These are phyloP conservation scores for Wickerhamomyces chambardii DNA, from an alignment of 805 yeast species.

Conservation along the genomic window DNA sequence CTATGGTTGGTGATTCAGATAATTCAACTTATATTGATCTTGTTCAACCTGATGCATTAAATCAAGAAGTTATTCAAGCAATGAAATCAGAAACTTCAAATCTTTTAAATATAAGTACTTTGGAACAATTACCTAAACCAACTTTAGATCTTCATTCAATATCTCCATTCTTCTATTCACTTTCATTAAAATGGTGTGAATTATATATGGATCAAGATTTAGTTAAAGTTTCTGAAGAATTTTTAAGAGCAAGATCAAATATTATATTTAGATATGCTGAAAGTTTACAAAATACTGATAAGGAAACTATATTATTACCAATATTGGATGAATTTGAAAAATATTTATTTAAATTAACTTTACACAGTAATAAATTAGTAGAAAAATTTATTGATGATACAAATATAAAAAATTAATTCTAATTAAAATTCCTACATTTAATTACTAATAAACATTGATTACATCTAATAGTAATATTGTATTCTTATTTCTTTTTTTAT, in stretches of 20 bases:
- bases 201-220: conserved; percentile 62
- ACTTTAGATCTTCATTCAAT: conserved; percentile 57
- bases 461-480: background rate
- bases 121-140: background rate
- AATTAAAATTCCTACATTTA: background rate
- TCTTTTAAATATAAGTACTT: background rate
- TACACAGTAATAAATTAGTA: conserved; percentile 36
- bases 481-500: background rate
- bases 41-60: conserved; percentile 62
- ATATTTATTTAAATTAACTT: conserved; percentile 41
- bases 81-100: conserved; percentile 61
- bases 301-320: conserved; percentile 44
- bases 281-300: conserved; percentile 26
- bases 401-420: background rate
- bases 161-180: conserved; percentile 55
- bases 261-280: conserved; percentile 65
- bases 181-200: conserved; percentile 71
- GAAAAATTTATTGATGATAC: conserved; percentile 11
- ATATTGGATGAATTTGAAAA: conserved; percentile 76
- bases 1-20: conserved; percentile 29
- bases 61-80: conserved; percentile 64
- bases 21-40: conserved; percentile 47
- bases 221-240: conserved; percentile 36
- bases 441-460: background rate
- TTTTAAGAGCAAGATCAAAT: conserved; percentile 58